Evolutionary conservation across 345 rosid species (phyloP).

Genomic region (Acer yangbiense): DNA sequence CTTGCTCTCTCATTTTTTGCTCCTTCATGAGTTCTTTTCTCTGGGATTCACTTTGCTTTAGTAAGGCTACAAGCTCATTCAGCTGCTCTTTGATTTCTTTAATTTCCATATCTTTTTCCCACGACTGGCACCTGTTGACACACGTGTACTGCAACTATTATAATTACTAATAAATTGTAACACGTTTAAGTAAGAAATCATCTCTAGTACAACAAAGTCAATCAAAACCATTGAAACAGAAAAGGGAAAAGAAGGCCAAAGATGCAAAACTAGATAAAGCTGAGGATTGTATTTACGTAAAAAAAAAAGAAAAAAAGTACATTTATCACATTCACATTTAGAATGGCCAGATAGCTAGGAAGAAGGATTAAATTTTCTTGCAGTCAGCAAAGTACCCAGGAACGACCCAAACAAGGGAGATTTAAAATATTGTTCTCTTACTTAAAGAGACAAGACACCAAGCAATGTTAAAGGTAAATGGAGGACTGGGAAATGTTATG

Average conservation of each 20-base stretch:
- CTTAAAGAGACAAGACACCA: background rate
- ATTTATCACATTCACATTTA: background rate
- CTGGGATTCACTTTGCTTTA: constrained; percentile 61
- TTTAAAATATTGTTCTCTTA: constrained; percentile 3
- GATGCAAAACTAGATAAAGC: constrained; percentile 7
- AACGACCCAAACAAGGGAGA: background rate
- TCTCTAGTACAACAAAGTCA: background rate
- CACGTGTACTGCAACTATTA: background rate
- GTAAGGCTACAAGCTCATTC: constrained; percentile 54
- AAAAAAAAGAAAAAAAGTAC: background rate
- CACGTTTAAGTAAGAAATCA: background rate
- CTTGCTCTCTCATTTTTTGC: constrained; percentile 65
- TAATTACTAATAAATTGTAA: background rate
- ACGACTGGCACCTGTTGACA: constrained; percentile 54
- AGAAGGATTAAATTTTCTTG: background rate
- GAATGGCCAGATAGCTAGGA: background rate
- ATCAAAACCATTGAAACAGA: constrained; percentile 1
- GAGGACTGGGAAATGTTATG: background rate
- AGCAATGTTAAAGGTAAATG: background rate
- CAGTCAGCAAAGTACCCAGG: background rate
- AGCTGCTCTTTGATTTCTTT: constrained; percentile 67
- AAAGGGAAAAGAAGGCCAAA: background rate
- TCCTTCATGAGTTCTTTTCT: constrained; percentile 61
- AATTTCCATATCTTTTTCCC: constrained; percentile 70
- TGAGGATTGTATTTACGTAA: background rate